Evolutionary conservation across 2,329 filamentous ascomycete genomes (phyloP).

Genomic region (Aspergillus persii): DNA sequence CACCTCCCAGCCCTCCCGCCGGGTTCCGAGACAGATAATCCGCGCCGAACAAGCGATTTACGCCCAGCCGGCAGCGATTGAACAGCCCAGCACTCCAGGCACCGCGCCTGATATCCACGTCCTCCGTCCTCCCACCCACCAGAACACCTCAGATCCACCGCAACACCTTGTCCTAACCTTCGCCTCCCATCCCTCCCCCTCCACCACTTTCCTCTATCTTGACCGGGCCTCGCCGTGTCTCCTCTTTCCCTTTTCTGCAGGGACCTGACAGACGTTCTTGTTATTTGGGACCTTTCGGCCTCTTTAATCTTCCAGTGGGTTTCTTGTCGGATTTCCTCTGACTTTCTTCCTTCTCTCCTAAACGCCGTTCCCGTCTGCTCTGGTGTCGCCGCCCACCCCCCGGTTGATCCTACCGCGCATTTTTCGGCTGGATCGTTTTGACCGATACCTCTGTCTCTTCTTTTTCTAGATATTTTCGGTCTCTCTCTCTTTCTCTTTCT

Average conservation of each 20-base stretch:
- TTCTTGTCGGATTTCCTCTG: slow-evolving; percentile 4
- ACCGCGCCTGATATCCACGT: slow-evolving; percentile 26
- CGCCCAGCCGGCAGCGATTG: slow-evolving; percentile 25
- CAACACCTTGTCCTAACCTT: slow-evolving; percentile 21
- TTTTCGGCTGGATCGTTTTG: slow-evolving; percentile 13
- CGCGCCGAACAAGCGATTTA: slow-evolving; percentile 40
- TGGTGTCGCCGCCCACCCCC: slow-evolving; percentile 18
- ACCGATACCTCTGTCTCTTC: slow-evolving; percentile 12
- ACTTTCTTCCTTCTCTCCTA: slow-evolving; percentile 10
- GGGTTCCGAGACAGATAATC: slow-evolving; percentile 30
- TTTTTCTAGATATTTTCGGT: not conserved
- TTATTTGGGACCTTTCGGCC: not conserved
- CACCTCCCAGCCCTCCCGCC: slow-evolving; percentile 33
- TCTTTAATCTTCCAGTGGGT: not conserved
- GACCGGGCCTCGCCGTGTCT: slow-evolving; percentile 16
- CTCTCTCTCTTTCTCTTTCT: slow-evolving; percentile 4
- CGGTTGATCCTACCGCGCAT: slow-evolving; percentile 21
- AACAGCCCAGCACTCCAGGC: slow-evolving; percentile 22
- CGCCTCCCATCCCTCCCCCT: slow-evolving; percentile 10
- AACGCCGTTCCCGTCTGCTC: slow-evolving; percentile 22
- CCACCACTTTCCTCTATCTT: slow-evolving; percentile 9
- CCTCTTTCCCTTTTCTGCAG: slow-evolving; percentile 14
- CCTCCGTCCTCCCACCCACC: slow-evolving; percentile 19
- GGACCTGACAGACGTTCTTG: slow-evolving; percentile 6
- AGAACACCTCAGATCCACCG: slow-evolving; percentile 30